phyloP scores from a whole-genome alignment of 768 basidiomycete species.

The Trametes villosa region DNA sequence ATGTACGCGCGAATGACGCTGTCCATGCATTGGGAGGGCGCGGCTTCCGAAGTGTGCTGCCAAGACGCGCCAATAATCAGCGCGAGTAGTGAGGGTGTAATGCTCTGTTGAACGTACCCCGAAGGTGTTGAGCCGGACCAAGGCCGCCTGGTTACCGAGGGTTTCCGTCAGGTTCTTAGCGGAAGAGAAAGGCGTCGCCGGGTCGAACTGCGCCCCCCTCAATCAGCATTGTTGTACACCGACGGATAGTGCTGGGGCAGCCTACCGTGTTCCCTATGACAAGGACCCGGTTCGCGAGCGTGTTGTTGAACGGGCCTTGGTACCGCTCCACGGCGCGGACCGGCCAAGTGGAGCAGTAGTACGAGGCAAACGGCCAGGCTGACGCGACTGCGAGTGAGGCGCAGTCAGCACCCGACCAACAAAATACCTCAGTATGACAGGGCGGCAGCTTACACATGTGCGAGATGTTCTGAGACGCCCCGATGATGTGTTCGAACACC shows the following conservation, averaged over 20 bases:
- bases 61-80: not conserved
- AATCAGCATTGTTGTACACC: too few relatives aligned
- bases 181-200: conserved; percentile 15
- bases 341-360: conserved; percentile 21
- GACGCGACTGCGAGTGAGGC: conserved; percentile 6
- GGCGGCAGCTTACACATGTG: not conserved
- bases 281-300: conserved; percentile 25
- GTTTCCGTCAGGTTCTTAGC: conserved; percentile 14
- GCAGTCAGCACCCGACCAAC: too few relatives aligned
- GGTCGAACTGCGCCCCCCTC: conserved; percentile 22
- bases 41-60: conserved; percentile 17
- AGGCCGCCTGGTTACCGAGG: conserved; percentile 15
- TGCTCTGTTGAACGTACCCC: too few relatives aligned
- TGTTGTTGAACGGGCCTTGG: conserved; percentile 28
- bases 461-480: not conserved
- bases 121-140: conserved; percentile 18
- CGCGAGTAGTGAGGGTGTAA: too few relatives aligned
- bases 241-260: too few relatives aligned
- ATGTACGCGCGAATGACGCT: conserved; percentile 15
- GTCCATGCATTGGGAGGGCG: conserved; percentile 9
- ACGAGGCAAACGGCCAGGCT: conserved; percentile 15
- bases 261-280: conserved; percentile 26
- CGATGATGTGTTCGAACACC: conserved; percentile 3
- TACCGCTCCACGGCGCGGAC: conserved; percentile 27
- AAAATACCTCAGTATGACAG: too few relatives aligned